Percentiles rank a stretch among this genome's conserved stretches.
phyloP scores from a whole-genome alignment of 257 asterid species.

The Solanum piurae region DNA sequence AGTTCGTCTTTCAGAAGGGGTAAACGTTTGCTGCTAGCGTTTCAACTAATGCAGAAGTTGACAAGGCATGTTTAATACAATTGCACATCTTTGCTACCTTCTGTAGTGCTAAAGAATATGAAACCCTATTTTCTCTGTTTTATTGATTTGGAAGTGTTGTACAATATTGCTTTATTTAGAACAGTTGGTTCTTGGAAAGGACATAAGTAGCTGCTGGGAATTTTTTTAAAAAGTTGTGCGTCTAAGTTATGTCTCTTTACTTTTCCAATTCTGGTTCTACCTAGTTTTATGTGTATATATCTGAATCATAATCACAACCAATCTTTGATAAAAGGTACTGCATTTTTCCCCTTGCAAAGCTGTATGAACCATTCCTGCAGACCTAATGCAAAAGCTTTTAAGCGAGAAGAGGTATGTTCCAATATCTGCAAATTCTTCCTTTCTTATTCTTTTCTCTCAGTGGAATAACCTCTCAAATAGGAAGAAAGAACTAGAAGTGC shows the following conservation, averaged over 20 bases:
- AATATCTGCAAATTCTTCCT: not conserved
- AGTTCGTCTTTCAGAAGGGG: not conserved
- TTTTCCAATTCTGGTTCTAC: not conserved
- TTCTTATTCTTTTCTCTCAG: not conserved
- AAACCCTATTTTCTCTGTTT: not conserved
- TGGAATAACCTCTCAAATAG: not conserved
- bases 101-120: not conserved
- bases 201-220: not conserved
- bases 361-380: conserved; percentile 89
- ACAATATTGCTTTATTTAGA: not conserved
- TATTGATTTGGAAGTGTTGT: not conserved
- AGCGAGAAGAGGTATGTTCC: conserved; percentile 68
- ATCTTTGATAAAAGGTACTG: conserved; percentile 56
- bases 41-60: not conserved
- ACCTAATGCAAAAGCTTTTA: conserved; percentile 89
- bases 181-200: not conserved
- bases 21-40: not conserved
- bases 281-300: not conserved
- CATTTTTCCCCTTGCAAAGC: conserved; percentile 86
- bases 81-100: not conserved
- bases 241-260: not conserved
- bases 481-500: not conserved
- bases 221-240: not conserved
- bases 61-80: not conserved
- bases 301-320: not conserved